Evolutionary conservation across 169 alveolate species (phyloP).

Genomic region (Plasmodium chabaudi): DNA sequence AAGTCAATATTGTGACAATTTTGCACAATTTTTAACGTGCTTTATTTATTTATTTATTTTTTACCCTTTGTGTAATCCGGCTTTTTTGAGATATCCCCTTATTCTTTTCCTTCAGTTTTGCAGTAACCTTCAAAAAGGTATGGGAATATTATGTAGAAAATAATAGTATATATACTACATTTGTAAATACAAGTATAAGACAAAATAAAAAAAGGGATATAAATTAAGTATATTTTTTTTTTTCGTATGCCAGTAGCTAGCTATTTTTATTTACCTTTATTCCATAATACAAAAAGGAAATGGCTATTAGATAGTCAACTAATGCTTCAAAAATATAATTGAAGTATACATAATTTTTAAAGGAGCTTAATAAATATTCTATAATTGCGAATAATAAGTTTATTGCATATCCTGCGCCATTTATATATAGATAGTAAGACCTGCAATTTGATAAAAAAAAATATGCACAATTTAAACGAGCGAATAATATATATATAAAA

Average conservation of each 20-base stretch:
- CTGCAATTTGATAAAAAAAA: slow-evolving; percentile 6
- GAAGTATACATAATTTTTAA: slow-evolving; percentile 30
- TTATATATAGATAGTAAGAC: slow-evolving; percentile 33
- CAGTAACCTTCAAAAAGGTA: slow-evolving; percentile 45
- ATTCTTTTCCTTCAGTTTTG: slow-evolving; percentile 47
- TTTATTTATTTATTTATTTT: not conserved
- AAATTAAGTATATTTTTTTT: no score
- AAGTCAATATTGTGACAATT: not conserved
- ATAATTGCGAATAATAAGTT: slow-evolving; percentile 32
- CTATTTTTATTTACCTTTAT: slow-evolving; percentile 24
- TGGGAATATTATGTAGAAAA: not conserved
- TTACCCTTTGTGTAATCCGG: slow-evolving; percentile 50
- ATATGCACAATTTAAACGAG: not conserved
- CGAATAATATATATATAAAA: not conserved
- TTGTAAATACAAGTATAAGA: not conserved
- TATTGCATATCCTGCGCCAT: slow-evolving; percentile 28
- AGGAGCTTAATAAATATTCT: slow-evolving; percentile 24
- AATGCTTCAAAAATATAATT: slow-evolving; percentile 55
- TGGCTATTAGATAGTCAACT: slow-evolving; percentile 49
- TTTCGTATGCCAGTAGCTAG: no score
- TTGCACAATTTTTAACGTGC: not conserved
- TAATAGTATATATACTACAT: not conserved
- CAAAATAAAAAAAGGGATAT: not conserved
- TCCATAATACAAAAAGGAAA: slow-evolving; percentile 52
- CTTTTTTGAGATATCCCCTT: slow-evolving; percentile 44